Evolutionary conservation across 2,329 filamentous ascomycete genomes (phyloP), one percentile per base, ranked within the genome.

Genomic region (Pseudopithomyces chartarum): DNA sequence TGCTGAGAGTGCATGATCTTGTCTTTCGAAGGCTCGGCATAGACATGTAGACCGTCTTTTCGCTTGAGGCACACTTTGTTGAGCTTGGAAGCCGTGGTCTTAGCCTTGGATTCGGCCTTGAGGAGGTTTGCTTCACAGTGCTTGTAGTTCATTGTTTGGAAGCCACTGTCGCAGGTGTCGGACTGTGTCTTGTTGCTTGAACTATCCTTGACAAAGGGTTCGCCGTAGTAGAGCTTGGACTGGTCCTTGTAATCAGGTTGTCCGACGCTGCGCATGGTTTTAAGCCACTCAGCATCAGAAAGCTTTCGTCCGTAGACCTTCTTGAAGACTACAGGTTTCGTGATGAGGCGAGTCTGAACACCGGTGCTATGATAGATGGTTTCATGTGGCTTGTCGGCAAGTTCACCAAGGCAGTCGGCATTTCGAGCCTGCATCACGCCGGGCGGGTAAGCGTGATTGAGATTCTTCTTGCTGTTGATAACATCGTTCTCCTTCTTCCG

Each of bases 21-120:
- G 15, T 40, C 22, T 2, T 50, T 39, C n/a, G 22, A 40, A 4
- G 34, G 47, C 34, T 50, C 34, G 10, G 34, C 34, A 19, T 29
- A 50, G 12, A 50, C 34, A 6, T 34, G 47, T 17, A 50, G 39
- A 7, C 22, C 34, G 10, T 39, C 19, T 3, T 20, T 10, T 26
- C 47, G 47, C 15, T 29, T 15, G 8, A 26, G 13, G 10, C 4
- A 26, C 4, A 39, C 4, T 8, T 50, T 51, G 17, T 57, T 54
- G 6, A 60, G 55, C 34, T 40, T 64, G 26, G 47, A 61, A 1
- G 51, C 60, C 5, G 46, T 57, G 11, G 60, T 45, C 0, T 54
- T 46, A 8, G 61, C 61, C 40, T 62, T 64, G 13, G 39, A 44
- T 26, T 67, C 67, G 8, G 63, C 60, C 26, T 50, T 58, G 6